A percentile compares a stretch with the other conserved stretches of the same genome.
Conservation (phyloP, 1,284 basidiomycete genomes). For the Ustilago lituana region DNA sequence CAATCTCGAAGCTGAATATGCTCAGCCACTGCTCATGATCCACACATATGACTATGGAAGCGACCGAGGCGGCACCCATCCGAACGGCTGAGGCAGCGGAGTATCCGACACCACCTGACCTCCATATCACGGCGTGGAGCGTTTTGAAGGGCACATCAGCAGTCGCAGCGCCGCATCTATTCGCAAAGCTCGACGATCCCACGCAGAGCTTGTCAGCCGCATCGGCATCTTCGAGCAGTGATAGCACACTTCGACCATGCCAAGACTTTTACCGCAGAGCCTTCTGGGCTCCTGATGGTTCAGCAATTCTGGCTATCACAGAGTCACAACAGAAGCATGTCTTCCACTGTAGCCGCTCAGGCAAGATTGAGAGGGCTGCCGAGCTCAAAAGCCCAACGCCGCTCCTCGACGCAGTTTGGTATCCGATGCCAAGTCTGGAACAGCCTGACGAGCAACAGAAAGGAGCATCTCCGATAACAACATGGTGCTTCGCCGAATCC, state of each 20-base stretch:
- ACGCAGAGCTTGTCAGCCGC: not conserved
- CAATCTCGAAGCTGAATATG: not conserved
- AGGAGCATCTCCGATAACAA: not conserved
- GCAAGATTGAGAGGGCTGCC: not conserved
- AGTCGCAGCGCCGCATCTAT: slow-evolving; percentile 1
- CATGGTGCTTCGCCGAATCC: slow-evolving; percentile 56
- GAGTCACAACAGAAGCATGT: slow-evolving; percentile 49
- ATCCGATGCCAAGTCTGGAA: slow-evolving; percentile 36
- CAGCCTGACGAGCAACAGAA: not conserved
- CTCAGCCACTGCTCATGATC: not conserved
- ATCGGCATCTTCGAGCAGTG: too few species aligned
- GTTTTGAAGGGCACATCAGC: not conserved
- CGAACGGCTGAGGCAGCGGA: slow-evolving; percentile 6
- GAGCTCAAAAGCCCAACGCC: slow-evolving; percentile 34
- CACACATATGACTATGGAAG: slow-evolving; percentile 6
- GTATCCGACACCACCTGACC: slow-evolving; percentile 32
- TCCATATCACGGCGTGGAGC: slow-evolving; percentile 14
- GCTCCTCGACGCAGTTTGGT: slow-evolving; percentile 54
- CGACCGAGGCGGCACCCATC: not conserved
- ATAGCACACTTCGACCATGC: not conserved
- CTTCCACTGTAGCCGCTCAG: slow-evolving; percentile 4
- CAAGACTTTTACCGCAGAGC: slow-evolving; percentile 41
- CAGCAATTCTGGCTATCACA: slow-evolving; percentile 40
- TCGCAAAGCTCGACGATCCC: slow-evolving; percentile 1
- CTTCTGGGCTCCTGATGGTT: slow-evolving; percentile 50